phyloP scores from a whole-genome alignment of 2,329 filamentous ascomycete genomes.

The Metarhizium guizhouense region DNA sequence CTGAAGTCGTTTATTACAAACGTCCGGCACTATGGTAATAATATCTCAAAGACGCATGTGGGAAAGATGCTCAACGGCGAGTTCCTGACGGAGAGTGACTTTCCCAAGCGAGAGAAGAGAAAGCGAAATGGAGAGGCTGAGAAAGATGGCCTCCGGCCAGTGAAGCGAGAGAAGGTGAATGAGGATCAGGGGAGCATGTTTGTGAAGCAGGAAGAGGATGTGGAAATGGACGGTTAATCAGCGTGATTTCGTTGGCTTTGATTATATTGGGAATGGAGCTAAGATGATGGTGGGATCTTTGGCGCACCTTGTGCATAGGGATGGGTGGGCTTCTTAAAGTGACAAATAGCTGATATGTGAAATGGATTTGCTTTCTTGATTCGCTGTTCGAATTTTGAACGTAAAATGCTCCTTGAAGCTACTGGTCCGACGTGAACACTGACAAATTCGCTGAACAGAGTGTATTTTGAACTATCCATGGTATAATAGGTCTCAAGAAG shows the following conservation, averaged over 20 bases:
- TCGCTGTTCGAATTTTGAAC: too few relatives aligned
- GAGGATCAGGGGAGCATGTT: neutral
- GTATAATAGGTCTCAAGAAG: too few relatives aligned
- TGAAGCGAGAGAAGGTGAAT: neutral
- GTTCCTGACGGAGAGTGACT: slow-evolving; percentile 13
- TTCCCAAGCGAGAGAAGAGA: slow-evolving; percentile 3
- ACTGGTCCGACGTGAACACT: too few relatives aligned
- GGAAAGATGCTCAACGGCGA: slow-evolving; percentile 27
- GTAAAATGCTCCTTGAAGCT: too few relatives aligned
- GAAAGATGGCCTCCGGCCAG: neutral
- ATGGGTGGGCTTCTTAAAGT: too few relatives aligned
- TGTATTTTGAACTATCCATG: too few relatives aligned
- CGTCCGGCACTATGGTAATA: slow-evolving; percentile 26
- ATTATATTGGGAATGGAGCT: neutral
- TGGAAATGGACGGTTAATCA: neutral
- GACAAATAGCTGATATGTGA: too few relatives aligned
- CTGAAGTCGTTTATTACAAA: slow-evolving; percentile 25
- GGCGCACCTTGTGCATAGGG: too few relatives aligned
- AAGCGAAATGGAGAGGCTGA: neutral
- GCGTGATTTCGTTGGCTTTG: neutral
- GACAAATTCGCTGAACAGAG: too few relatives aligned
- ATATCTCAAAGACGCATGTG: slow-evolving; percentile 32
- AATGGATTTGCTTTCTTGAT: too few relatives aligned
- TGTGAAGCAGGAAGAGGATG: neutral
- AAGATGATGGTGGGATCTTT: neutral